Evolutionary conservation across 177 flowering plant species (phyloP).

Genomic region (Vitis hybrid): DNA sequence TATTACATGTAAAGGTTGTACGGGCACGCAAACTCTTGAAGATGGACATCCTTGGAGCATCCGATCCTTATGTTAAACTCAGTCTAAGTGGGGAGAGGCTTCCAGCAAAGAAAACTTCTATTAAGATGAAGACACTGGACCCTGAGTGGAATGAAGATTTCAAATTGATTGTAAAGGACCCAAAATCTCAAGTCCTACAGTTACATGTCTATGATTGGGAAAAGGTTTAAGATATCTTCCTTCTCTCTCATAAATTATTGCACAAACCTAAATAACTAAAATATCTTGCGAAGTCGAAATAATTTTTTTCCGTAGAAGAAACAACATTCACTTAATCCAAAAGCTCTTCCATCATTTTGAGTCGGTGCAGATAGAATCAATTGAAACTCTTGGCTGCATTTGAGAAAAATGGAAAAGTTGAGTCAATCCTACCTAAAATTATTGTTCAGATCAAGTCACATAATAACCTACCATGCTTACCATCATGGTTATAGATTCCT

Average conservation of each 20-base stretch:
- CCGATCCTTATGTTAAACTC: slow-evolving; percentile 89
- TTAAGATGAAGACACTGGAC: slow-evolving; percentile 69
- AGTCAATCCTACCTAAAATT: too few species aligned
- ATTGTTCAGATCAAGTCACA: too few species aligned
- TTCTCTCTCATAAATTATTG: not conserved
- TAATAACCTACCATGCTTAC: too few species aligned
- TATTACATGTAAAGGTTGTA: slow-evolving; percentile 72
- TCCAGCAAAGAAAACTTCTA: slow-evolving; percentile 63
- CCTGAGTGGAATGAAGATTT: slow-evolving; percentile 90
- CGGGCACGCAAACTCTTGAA: slow-evolving; percentile 63
- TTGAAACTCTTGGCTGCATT: too few species aligned
- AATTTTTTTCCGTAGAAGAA: too few species aligned
- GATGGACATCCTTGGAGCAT: slow-evolving; percentile 71
- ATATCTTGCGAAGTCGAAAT: too few species aligned
- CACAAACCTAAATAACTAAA: not conserved
- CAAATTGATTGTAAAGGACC: slow-evolving; percentile 77
- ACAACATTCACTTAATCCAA: too few species aligned
- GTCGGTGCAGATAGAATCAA: too few species aligned
- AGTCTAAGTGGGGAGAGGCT: slow-evolving; percentile 67
- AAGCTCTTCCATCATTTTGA: too few species aligned
- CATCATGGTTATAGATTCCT: too few species aligned
- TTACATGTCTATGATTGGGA: slow-evolving; percentile 85
- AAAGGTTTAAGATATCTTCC: slow-evolving; percentile 39
- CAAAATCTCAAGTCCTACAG: slow-evolving; percentile 62
- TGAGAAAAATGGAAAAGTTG: too few species aligned